Evolutionary conservation across 352 stramenopile genomes (phyloP), one percentile per base, ranked within the genome.

Genomic region (Pythium volutum): DNA sequence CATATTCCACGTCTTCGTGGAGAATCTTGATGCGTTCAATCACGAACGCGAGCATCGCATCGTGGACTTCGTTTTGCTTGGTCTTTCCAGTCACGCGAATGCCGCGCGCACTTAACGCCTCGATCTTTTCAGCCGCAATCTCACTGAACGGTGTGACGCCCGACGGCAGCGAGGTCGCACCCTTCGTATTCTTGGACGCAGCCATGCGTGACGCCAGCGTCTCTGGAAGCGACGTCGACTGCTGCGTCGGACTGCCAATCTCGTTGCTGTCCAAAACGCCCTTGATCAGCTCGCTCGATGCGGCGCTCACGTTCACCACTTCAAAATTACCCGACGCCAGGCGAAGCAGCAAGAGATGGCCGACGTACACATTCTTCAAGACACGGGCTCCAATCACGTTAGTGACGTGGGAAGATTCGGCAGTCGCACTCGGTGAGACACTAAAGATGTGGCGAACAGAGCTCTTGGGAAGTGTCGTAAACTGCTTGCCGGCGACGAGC

Each of bases 361-460:
- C 84, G 48, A 89, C 81, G 66, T 86, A 75, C 15, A 91, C 79
- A 59, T 84, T 91, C 70, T 89, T 91, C 39, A 88, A 60, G 23
- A 89, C 73, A 22, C 78, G 76, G 10, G 71, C 79, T 22, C 82
- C 82, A 45, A 91, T 74, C 31, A 91, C 70, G 66, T 84, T 88
- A 8, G 71, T 75, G 31, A 79, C 65, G 2, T 51, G 54, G 0
- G 27, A 53, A 2, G 26, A 20, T 22, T 34, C 34, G 5, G 36
- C 11, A 4, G 42, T 29, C 1, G 50, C 39, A 33, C 60, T 66
- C 5, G 84, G 82, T 11, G 82, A 89, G 11, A 94, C 71, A 58
- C 82, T 84, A 55, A 94, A 91, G 34, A 92, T 76, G 54, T 90
- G 84, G 18, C 83, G 82, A 45, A 84, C 84, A 20, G 82, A 81